Percentiles rank a stretch among this genome's conserved stretches.
These are phyloP conservation scores for Pseudogymnoascus sp. DNA, from an alignment of 2,329 filamentous ascomycete genomes.

Conservation along the genomic window DNA sequence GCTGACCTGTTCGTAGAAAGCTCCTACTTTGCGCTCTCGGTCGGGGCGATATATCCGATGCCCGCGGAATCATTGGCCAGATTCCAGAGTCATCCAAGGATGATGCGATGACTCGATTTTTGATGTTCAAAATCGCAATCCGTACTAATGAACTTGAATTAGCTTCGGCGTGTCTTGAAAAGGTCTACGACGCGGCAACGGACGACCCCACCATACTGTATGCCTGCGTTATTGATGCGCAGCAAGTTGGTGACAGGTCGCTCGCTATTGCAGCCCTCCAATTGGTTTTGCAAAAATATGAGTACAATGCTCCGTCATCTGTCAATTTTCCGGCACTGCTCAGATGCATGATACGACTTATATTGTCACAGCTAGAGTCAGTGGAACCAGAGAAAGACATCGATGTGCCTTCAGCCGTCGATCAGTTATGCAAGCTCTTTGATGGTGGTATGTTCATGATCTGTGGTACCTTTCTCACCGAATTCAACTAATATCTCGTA, in stretches of 20 bases:
- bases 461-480: neutral
- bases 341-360: constrained; percentile 50
- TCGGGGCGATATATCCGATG: constrained; percentile 46
- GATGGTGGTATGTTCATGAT: constrained; percentile 36
- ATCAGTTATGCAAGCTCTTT: constrained; percentile 50
- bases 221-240: constrained; percentile 72
- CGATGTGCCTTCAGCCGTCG: constrained; percentile 19
- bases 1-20: constrained; percentile 46
- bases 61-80: constrained; percentile 46
- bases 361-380: constrained; percentile 36
- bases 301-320: constrained; percentile 39
- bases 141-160: constrained; percentile 48
- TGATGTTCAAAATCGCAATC: constrained; percentile 69
- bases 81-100: constrained; percentile 53
- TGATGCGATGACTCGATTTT: constrained; percentile 61
- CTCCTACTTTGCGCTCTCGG: constrained; percentile 63
- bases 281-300: constrained; percentile 50
- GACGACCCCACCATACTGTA: constrained; percentile 62
- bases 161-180: constrained; percentile 57
- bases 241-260: constrained; percentile 53
- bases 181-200: constrained; percentile 45
- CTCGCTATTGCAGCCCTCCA: constrained; percentile 55
- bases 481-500: constrained; percentile 14
- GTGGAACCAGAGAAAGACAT: constrained; percentile 16
- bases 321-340: constrained; percentile 58